Evolutionary conservation across 306 rosid species (phyloP).

Genomic region (Vigna angularis): DNA sequence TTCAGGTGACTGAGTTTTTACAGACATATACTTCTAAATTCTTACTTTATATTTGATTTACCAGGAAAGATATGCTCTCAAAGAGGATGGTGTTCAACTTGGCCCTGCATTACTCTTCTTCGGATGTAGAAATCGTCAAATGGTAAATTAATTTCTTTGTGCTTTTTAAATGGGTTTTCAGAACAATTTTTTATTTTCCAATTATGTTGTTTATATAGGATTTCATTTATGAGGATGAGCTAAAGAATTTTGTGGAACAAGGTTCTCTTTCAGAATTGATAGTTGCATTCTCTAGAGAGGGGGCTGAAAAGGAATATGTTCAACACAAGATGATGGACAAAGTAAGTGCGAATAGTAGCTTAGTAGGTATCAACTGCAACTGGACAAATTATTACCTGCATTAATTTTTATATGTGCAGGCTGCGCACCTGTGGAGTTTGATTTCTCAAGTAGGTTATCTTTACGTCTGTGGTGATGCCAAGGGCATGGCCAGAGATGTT

Average conservation of each 20-base stretch:
- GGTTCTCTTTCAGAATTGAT: conserved; percentile 75
- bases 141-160: conserved; percentile 60
- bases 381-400: conserved; percentile 37
- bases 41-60: conserved; percentile 40
- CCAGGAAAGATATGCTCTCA: conserved; percentile 90
- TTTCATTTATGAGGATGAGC: conserved; percentile 91
- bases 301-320: conserved; percentile 83
- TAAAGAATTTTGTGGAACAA: conserved; percentile 71
- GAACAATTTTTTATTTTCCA: conserved; percentile 39
- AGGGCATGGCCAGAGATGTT: conserved; percentile 96
- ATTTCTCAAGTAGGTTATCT: conserved; percentile 81
- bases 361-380: conserved; percentile 8
- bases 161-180: conserved; percentile 18
- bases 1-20: conserved; percentile 3
- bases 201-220: conserved; percentile 64
- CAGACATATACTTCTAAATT: conserved; percentile 29
- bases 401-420: conserved; percentile 58
- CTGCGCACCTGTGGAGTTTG: conserved; percentile 70
- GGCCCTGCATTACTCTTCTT: conserved; percentile 91
- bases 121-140: conserved; percentile 92
- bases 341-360: conserved; percentile 52
- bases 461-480: conserved; percentile 97
- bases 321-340: conserved; percentile 84
- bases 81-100: conserved; percentile 70
- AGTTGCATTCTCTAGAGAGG: conserved; percentile 91